Evolutionary conservation across 352 stramenopile species (phyloP).

Genomic region (Lagenidium giganteum): DNA sequence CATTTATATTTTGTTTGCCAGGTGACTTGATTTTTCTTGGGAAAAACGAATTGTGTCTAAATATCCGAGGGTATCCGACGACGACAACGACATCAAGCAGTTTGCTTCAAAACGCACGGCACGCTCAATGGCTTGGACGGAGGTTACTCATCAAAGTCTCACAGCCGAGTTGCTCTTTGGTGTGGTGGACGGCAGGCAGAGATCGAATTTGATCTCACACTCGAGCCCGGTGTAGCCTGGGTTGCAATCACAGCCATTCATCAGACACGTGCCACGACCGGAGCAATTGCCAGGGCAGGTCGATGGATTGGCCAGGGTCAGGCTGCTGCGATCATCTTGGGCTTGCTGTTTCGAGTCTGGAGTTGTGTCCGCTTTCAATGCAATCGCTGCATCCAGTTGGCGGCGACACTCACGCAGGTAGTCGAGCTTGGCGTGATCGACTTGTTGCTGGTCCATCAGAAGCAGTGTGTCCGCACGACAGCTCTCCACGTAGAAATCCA

Average conservation of each 20-base stretch:
- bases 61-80: too few species aligned
- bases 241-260: slow-evolving; percentile 21
- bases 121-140: too few species aligned
- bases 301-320: slow-evolving; percentile 16
- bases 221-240: slow-evolving; percentile 17
- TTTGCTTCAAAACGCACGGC: too few species aligned
- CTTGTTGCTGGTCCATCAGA: too few species aligned
- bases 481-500: slow-evolving; percentile 17
- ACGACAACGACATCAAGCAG: too few species aligned
- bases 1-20: too few species aligned
- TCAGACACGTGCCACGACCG: slow-evolving; percentile 16
- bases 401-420: slow-evolving; percentile 29
- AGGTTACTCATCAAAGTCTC: too few species aligned
- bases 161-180: neutral
- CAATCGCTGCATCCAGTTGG: slow-evolving; percentile 17
- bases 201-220: slow-evolving; percentile 13
- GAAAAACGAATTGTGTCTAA: too few species aligned
- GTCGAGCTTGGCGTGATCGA: slow-evolving; percentile 25
- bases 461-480: too few species aligned
- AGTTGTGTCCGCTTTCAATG: slow-evolving; percentile 12
- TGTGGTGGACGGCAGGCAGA: neutral
- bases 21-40: too few species aligned
- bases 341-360: too few species aligned
- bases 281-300: slow-evolving; percentile 18
- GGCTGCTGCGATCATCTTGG: slow-evolving; percentile 2